Base-by-base conservation (phyloP, 495 filamentous ascomycete species). In the Annulohypoxylon bovei region DNA sequence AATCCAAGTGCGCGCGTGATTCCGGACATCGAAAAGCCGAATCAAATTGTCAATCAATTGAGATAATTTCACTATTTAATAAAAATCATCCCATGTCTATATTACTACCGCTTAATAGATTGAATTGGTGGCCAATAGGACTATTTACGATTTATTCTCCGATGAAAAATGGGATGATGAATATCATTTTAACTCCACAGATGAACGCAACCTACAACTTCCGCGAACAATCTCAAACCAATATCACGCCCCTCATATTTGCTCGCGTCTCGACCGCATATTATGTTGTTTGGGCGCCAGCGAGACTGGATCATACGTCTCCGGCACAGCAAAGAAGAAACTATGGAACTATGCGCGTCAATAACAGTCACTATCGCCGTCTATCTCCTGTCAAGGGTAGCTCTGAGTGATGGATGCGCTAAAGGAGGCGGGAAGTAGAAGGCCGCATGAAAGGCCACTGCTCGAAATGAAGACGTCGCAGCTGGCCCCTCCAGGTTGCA, bases 361-460 rank as follows among this genome's bases (percentile, higher is more conserved):
- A 92, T 88, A n/a, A 86, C 65, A 3, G 87, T 88, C 33, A 91
- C 82, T n/a, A n/a, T 84, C 12, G 81, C 84, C 0, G 86, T 88
- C 88, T 89, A 91, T 33, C 88, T 79, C 89, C 89, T 91, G 60
- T 83, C 83, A 1, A 90, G 80, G 80, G 67, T 86, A 83, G 44
- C 79, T 83, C 37, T 87, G 80, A n/a, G 76, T 76, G 42, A 90
- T 81, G 20, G 87, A 88, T 84, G 79, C 0, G 86, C 89, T 4
- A 90, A 83, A 6, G 87, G 88, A 16, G 87, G 84, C 9, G 87
- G 87, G 37, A 91, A 86, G 59, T 88, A 82, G 72, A 90, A 90
- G 62, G 89, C 84, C n/a, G 81, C 79, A 68, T 90, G 3, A 88
- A 88, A 12, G n/a, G n/a, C n/a, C n/a, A n/a, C n/a, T n/a, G n/a